Evolutionary conservation across 768 basidiomycete genomes (phyloP).

Genomic region (Boletus eberwhitei): DNA sequence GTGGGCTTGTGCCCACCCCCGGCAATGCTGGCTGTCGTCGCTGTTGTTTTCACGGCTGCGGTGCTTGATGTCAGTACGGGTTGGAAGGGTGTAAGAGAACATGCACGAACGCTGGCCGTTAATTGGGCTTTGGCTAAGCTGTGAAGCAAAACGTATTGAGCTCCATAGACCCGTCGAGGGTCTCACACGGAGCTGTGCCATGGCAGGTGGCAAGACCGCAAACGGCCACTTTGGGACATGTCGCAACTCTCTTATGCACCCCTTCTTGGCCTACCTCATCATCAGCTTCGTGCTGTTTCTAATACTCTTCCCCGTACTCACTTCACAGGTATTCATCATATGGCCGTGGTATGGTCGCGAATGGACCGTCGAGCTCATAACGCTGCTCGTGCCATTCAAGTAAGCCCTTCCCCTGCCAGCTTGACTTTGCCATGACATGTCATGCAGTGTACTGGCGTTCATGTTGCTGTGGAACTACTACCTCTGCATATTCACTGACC

Average conservation of each 20-base stretch:
- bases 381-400: constrained; percentile 89
- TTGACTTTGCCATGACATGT: constrained; percentile 9
- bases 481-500: constrained; percentile 77
- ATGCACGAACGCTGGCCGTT: neutral
- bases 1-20: neutral
- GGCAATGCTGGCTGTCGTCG: neutral
- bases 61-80: constrained; percentile 1
- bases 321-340: constrained; percentile 85
- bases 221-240: constrained; percentile 4
- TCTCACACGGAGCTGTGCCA: constrained; percentile 15
- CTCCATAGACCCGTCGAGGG: constrained; percentile 1
- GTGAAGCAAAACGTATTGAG: constrained; percentile 11
- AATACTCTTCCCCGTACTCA: constrained; percentile 85
- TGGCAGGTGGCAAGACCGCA: constrained; percentile 6
- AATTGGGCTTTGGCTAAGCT: neutral
- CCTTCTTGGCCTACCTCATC: constrained; percentile 55
- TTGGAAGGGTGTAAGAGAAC: neutral
- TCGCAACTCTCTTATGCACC: constrained; percentile 34
- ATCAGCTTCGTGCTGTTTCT: constrained; percentile 68
- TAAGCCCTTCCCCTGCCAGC: constrained; percentile 35
- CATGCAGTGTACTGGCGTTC: constrained; percentile 61
- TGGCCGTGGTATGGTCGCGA: constrained; percentile 89
- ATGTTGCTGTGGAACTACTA: constrained; percentile 88
- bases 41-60: constrained; percentile 1
- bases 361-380: constrained; percentile 69